Evolutionary conservation across 495 filamentous ascomycete genomes (phyloP).

Genomic region (Aspergillus olivimuriae): DNA sequence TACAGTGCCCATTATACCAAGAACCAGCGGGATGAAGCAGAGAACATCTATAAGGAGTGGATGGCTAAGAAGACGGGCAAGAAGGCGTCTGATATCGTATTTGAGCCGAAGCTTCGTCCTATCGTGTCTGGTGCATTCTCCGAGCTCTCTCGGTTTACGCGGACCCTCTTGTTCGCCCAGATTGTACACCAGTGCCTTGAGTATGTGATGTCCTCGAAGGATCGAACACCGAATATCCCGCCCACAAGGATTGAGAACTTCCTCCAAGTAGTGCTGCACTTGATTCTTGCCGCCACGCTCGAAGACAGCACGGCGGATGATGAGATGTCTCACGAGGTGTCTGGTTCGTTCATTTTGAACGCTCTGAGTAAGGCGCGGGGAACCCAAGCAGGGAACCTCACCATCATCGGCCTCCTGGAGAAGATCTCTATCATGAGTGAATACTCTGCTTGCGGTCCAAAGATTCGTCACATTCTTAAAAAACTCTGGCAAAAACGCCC

Average conservation of each 20-base stretch:
- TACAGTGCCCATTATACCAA: constrained; percentile 93
- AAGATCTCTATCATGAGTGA: constrained; percentile 65
- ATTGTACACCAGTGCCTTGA: constrained; percentile 82
- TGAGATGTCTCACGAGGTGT: constrained; percentile 38
- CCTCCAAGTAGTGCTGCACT: constrained; percentile 82
- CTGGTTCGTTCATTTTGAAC: constrained; percentile 59
- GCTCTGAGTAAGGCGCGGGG: constrained; percentile 56
- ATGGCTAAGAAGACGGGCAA: constrained; percentile 85
- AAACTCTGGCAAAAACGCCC: constrained; percentile 80
- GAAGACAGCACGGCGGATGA: constrained; percentile 68
- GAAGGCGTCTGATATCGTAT: constrained; percentile 77
- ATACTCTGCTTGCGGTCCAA: constrained; percentile 74
- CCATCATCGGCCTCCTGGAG: constrained; percentile 70
- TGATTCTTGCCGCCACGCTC: constrained; percentile 72
- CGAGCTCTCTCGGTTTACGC: constrained; percentile 68
- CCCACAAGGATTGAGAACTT: constrained; percentile 82
- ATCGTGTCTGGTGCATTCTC: constrained; percentile 72
- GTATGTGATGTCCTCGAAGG: constrained; percentile 61
- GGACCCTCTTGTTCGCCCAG: constrained; percentile 79
- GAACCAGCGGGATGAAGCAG: constrained; percentile 94
- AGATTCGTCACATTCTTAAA: constrained; percentile 78
- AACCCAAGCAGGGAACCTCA: constrained; percentile 49
- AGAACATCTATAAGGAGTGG: constrained; percentile 77
- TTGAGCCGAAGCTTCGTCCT: constrained; percentile 77
- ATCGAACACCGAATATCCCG: constrained; percentile 63